Evolutionary conservation across 306 rosid species (phyloP), one percentile per base, ranked within the genome.

Genomic region (Cucumis melo): DNA sequence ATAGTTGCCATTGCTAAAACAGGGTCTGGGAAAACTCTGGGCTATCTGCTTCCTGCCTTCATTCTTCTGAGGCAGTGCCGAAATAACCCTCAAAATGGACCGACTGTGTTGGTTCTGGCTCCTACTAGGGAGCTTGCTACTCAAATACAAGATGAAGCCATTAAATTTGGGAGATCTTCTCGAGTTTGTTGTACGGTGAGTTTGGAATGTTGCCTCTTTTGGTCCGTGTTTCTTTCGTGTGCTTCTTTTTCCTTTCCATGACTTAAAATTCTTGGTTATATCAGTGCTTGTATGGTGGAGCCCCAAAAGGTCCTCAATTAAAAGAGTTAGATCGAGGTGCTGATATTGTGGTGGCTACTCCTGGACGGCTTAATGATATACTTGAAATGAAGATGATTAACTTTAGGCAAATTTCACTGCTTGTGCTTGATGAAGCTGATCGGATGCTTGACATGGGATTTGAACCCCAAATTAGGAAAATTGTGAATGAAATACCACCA

Each of bases 371-470:
- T 78, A 92, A 92, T 56, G 99, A 95, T 83, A 95, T 95, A 74
- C 90, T 92, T 53, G 99, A 95, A 87, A 95, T 90, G 96, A 95
- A 90, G 81, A 90, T 87, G 85, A 89, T 95, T 61, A 81, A 90
- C 81, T 90, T 95, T 64, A 78, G 89, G 82, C 99, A 95, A 86
- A 88, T 95, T 78, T 95, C 99, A 19, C 92, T 95, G 55, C 97
- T 95, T 78, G 95, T 94, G 86, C 99, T 94, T 78, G 99, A 94
- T 87, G 99, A 94, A 87, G 99, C 99, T 64, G 99, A 94, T 78
- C 90, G 99, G 64, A 94, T 94, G 99, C 97, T 94, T 84, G 99
- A 94, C 84, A 94, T 94, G 99, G 99, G 99, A 36, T 95, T 95
- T 85, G 99, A 95, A 84, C 99, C 99, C 85, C 99, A 95, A 84